Evolutionary conservation across 805 yeast species (phyloP).

Genomic region (Ogataea kodamae): DNA sequence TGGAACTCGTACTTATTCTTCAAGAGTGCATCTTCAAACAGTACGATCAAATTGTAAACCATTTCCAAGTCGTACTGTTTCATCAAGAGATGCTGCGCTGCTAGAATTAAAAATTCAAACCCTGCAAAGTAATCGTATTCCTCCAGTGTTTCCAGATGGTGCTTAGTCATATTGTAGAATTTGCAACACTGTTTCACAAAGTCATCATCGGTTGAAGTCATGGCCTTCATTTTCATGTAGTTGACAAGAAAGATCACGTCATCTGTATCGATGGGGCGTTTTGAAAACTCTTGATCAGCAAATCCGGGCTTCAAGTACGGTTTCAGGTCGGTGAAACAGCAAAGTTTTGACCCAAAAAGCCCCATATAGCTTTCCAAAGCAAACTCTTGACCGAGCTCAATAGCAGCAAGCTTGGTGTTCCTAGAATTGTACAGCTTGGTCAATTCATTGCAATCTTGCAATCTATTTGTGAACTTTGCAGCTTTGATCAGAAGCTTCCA

Average conservation of each 20-base stretch:
- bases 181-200: slow-evolving; percentile 34
- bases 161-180: slow-evolving; percentile 39
- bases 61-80: slow-evolving; percentile 23
- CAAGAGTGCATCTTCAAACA: slow-evolving; percentile 54
- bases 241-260: slow-evolving; percentile 30
- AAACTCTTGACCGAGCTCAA: slow-evolving; percentile 40
- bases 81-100: slow-evolving; percentile 37
- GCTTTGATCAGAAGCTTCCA: slow-evolving; percentile 60
- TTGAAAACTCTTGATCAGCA: slow-evolving; percentile 9
- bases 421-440: slow-evolving; percentile 41
- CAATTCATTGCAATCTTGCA: slow-evolving; percentile 33
- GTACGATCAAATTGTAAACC: slow-evolving; percentile 39
- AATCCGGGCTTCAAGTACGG: slow-evolving; percentile 19
- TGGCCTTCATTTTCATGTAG: slow-evolving; percentile 43
- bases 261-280: slow-evolving; percentile 9
- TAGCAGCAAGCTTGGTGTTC: slow-evolving; percentile 52
- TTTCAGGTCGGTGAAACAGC: slow-evolving; percentile 62
- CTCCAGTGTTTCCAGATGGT: slow-evolving; percentile 37
- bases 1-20: slow-evolving; percentile 72
- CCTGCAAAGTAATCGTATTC: slow-evolving; percentile 71
- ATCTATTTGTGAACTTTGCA: slow-evolving; percentile 33
- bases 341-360: slow-evolving; percentile 50
- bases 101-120: slow-evolving; percentile 60
- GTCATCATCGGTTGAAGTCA: slow-evolving; percentile 17
- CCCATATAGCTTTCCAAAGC: slow-evolving; percentile 37